phyloP scores from a whole-genome alignment of 176 grass and related monocot species.

The Leersia perrieri region DNA sequence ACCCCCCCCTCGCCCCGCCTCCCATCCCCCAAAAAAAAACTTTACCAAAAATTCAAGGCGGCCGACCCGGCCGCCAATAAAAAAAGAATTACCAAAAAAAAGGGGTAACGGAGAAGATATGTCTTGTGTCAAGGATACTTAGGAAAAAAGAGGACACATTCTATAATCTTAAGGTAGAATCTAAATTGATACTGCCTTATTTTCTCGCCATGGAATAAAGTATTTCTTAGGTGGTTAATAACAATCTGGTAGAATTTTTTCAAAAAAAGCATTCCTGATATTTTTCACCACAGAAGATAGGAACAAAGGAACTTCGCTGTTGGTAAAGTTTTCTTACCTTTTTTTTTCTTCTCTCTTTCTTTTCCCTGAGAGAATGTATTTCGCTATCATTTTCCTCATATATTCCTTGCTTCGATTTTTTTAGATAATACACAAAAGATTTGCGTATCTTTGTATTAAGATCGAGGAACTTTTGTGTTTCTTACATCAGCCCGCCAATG shows the following conservation, averaged over 20 bases:
- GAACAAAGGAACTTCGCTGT: slow-evolving; percentile 36
- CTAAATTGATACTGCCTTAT: not conserved
- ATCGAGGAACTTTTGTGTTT: no score
- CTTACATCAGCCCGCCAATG: no score
- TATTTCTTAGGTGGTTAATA: not conserved
- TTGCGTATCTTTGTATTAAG: no score
- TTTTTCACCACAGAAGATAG: not conserved
- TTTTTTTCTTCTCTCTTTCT: not conserved
- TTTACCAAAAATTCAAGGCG: no score
- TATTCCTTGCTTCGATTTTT: slow-evolving; percentile 12
- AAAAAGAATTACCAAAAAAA: not conserved
- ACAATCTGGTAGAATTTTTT: not conserved
- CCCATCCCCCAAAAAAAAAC: no score
- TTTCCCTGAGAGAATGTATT: not conserved
- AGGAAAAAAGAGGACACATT: no score
- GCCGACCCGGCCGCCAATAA: no score
- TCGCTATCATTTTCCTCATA: not conserved
- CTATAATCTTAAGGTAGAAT: slow-evolving; percentile 12
- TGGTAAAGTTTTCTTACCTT: not conserved
- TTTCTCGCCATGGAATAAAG: not conserved
- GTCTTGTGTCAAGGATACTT: slow-evolving; percentile 9
- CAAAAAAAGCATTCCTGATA: not conserved
- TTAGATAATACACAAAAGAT: no score
- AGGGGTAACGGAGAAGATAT: not conserved
- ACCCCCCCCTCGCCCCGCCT: no score